A percentile compares a stretch with the other conserved stretches of the same genome.
These are phyloP conservation scores for Hibiscus trionum DNA, from an alignment of 345 rosid species.

Conservation along the genomic window DNA sequence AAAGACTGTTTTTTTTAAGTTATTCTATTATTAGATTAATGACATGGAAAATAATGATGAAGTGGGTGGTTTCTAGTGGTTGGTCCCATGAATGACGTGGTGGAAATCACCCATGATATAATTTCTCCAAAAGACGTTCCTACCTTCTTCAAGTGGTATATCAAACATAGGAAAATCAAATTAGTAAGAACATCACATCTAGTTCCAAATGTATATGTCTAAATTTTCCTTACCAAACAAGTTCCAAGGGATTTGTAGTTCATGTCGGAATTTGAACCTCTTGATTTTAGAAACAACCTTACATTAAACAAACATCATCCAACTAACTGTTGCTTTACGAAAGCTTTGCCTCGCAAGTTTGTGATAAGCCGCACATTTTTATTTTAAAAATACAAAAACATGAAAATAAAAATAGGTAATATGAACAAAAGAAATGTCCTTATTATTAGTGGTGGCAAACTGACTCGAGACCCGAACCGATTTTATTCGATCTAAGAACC, in stretches of 20 bases:
- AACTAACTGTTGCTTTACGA: background rate
- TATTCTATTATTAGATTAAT: too few relatives aligned
- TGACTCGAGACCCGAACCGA: too few relatives aligned
- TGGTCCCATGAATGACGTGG: too few relatives aligned
- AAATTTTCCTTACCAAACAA: background rate
- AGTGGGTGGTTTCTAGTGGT: too few relatives aligned
- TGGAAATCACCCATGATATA: too few relatives aligned
- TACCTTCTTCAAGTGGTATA: background rate
- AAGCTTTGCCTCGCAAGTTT: constrained; percentile 2
- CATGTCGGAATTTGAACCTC: background rate
- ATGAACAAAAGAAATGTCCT: background rate
- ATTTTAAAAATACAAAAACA: background rate
- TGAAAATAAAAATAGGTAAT: background rate
- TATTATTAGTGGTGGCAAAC: too few relatives aligned
- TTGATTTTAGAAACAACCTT: too few relatives aligned
- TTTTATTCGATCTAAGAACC: too few relatives aligned
- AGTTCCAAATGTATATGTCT: background rate
- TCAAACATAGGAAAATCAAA: background rate
- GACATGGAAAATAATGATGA: too few relatives aligned
- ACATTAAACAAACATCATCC: background rate
- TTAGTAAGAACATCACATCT: background rate
- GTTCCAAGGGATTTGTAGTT: background rate
- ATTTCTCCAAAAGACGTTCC: too few relatives aligned
- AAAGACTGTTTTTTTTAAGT: too few relatives aligned
- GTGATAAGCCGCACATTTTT: background rate